Evolutionary conservation across 169 alveolate genomes (phyloP), one percentile per base, ranked within the genome.

Genomic region (Plasmodium adleri): DNA sequence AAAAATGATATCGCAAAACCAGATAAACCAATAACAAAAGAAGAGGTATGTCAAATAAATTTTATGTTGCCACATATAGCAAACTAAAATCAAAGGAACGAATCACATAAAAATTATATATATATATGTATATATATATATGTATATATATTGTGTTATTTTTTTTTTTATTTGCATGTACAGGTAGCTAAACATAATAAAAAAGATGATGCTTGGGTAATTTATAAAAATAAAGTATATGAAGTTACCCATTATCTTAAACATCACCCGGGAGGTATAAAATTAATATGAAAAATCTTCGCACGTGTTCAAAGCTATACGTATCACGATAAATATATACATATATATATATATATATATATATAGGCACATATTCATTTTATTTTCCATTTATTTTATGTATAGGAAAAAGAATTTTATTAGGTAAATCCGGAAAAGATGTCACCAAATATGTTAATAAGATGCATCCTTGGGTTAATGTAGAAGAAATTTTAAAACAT

Each of bases 191-290:
- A 88, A 63, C 96, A 95, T 86, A 73, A 67, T 24, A 86, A 87
- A n/a, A 59, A 56, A 62, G 56, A 74, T n/a, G 96, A 93, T 52
- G 92, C 95, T 22, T 95, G 97, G 97, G 64, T 88, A 58, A 93
- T 92, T 28, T 72, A 88, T 66, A 91, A 94, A 49, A 95, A 95
- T 49, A 83, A 85, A 32, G 96, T 95, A 13, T 95, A 95, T 80
- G 95, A 95, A 62, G n/a, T 95, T 32, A 95, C 97, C 7, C 72
- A 92, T 15, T 95, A 92, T 70, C 49, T 93, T 45, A 50, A 88
- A 62, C 39, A 22, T 43, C 97, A 95, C 54, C 97, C 97, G 6
- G 97, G 97, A 50, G 97, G 97, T 92, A 28, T 28, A 75, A 62
- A 45, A 68, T 26, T 26, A 66, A 39, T 22, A 75, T 10, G 62